Percentiles rank a stretch among this genome's conserved stretches.
These are phyloP conservation scores for Podaxis sp. DNA, from an alignment of 768 basidiomycete species.

Conservation along the genomic window DNA sequence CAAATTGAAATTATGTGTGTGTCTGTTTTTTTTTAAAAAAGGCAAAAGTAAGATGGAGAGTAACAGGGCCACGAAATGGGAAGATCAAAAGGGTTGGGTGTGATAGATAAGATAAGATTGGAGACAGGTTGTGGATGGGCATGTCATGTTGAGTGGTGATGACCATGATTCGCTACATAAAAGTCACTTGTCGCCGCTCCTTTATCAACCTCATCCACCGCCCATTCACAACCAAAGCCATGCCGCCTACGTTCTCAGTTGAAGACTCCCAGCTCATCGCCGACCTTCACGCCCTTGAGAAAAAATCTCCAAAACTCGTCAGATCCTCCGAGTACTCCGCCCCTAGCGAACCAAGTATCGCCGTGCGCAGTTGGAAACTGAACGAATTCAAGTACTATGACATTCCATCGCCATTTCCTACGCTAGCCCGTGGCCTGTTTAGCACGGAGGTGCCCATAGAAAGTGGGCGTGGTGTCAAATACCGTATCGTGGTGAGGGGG, in stretches of 20 bases:
- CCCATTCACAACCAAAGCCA: slow-evolving; percentile 8
- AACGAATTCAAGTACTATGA: slow-evolving; percentile 94
- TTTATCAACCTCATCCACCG: background rate
- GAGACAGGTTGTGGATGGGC: background rate
- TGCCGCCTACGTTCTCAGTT: slow-evolving; percentile 17
- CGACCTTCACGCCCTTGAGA: slow-evolving; percentile 49
- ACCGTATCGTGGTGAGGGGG: slow-evolving; percentile 80
- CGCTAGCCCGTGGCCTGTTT: slow-evolving; percentile 91
- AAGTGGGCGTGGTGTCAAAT: slow-evolving; percentile 20
- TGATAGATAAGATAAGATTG: background rate
- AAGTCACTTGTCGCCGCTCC: background rate
- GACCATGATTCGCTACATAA: background rate
- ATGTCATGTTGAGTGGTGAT: background rate
- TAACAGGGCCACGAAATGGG: too few species aligned
- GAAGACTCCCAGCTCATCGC: slow-evolving; percentile 62
- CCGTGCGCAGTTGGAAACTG: slow-evolving; percentile 92
- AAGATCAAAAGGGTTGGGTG: background rate
- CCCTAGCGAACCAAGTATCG: slow-evolving; percentile 52
- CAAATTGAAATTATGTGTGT: too few species aligned
- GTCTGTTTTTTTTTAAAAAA: too few species aligned
- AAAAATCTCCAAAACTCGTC: slow-evolving; percentile 62
- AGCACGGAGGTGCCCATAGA: slow-evolving; percentile 44
- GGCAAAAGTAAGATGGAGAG: too few species aligned
- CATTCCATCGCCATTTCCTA: slow-evolving; percentile 89
- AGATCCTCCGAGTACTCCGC: slow-evolving; percentile 53